phyloP scores from a whole-genome alignment of 371 early-diverging fungal species.

The Capniomyces stellatus region DNA sequence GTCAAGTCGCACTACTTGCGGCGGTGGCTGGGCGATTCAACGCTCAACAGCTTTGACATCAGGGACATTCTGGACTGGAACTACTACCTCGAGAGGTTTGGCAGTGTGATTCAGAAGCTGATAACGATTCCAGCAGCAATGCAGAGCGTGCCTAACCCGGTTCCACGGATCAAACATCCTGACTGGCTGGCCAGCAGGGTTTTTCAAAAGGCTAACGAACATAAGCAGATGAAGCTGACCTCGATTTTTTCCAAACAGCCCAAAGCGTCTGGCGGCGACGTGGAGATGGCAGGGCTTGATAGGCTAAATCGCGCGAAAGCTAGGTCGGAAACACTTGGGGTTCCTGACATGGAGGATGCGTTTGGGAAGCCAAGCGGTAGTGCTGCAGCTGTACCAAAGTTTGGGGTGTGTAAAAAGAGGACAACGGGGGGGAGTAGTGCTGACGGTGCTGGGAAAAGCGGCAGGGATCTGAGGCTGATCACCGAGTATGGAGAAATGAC shows the following conservation, averaged over 20 bases:
- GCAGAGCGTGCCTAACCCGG: conserved; percentile 89
- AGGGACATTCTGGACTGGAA: conserved; percentile 95
- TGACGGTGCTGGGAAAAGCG: conserved; percentile 1
- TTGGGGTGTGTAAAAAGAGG: conserved; percentile 14
- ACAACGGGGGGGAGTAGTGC: too few species aligned
- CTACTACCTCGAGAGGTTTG: conserved; percentile 96
- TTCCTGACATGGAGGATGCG: conserved; percentile 4
- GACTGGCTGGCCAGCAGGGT: conserved; percentile 85
- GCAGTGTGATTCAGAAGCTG: conserved; percentile 87
- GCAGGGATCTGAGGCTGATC: conserved; percentile 4
- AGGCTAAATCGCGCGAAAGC: too few species aligned
- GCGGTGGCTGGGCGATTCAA: conserved; percentile 81
- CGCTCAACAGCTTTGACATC: conserved; percentile 55
- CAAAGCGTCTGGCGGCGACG: too few species aligned
- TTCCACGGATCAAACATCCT: conserved; percentile 82
- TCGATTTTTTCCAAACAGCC: conserved; percentile 49
- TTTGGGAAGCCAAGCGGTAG: neutral
- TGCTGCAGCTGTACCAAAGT: conserved; percentile 7
- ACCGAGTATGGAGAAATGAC: conserved; percentile 3
- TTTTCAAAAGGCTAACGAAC: conserved; percentile 44
- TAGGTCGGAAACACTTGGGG: conserved; percentile 26
- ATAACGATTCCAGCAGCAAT: conserved; percentile 98
- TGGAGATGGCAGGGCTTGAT: too few species aligned
- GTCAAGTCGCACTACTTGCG: conserved; percentile 72
- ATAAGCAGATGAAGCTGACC: conserved; percentile 71